These are phyloP conservation scores for Metarhizium sp. DNA, from an alignment of 2,329 filamentous ascomycete genomes.

Conservation along the genomic window DNA sequence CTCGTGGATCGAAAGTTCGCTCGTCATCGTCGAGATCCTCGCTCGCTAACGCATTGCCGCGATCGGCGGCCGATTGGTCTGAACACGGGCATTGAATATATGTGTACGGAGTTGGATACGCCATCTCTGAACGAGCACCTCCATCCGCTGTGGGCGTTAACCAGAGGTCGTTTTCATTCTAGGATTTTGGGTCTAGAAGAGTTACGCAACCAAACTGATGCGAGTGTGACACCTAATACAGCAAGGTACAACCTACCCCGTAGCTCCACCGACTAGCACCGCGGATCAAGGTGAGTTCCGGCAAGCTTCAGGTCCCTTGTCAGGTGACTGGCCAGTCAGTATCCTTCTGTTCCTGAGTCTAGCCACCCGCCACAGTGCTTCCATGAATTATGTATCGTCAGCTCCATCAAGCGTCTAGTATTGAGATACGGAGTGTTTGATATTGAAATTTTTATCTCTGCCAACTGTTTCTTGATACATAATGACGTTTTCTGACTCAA, in stretches of 20 bases:
- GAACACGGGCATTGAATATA: conserved; percentile 60
- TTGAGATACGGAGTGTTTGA: too few relatives aligned
- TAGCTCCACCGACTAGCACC: too few relatives aligned
- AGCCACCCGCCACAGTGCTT: background rate
- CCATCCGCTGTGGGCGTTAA: background rate
- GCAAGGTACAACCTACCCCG: too few relatives aligned
- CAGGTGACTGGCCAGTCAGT: conserved; percentile 2
- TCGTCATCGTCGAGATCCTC: conserved; percentile 52
- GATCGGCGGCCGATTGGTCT: conserved; percentile 29
- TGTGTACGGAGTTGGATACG: conserved; percentile 49
- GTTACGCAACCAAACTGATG: background rate
- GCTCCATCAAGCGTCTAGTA: background rate
- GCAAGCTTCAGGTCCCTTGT: background rate
- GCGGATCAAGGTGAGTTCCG: background rate
- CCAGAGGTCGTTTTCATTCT: background rate
- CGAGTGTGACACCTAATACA: too few relatives aligned
- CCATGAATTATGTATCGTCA: background rate
- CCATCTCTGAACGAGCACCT: conserved; percentile 26
- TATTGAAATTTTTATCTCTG: too few relatives aligned
- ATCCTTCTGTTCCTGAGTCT: background rate
- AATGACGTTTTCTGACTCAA: too few relatives aligned
- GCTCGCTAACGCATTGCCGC: conserved; percentile 19
- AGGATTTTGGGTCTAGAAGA: background rate
- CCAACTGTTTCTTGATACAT: too few relatives aligned
- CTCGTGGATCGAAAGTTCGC: conserved; percentile 75